A percentile compares a stretch with the other conserved stretches of the same genome.
These are phyloP conservation scores for Reticulascus tulasneorum DNA, from an alignment of 2,329 filamentous ascomycete genomes.

Conservation along the genomic window DNA sequence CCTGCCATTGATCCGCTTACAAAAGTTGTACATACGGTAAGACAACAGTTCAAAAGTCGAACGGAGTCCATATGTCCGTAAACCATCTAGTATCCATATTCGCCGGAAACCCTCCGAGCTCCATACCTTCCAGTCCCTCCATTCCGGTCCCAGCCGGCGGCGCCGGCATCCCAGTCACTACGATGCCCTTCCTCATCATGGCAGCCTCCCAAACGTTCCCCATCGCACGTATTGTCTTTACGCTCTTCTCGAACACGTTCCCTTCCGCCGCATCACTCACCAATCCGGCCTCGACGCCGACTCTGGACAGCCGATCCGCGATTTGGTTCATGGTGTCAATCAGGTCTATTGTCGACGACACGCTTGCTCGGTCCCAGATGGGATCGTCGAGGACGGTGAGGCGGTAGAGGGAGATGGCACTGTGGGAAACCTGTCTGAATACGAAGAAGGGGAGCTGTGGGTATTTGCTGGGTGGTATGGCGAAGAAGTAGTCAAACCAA, in stretches of 20 bases:
- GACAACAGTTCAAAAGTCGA: constrained; percentile 14
- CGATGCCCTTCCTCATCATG: constrained; percentile 13
- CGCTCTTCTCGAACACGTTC: constrained; percentile 26
- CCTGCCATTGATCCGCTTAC: too few relatives aligned
- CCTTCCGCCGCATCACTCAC: constrained; percentile 20
- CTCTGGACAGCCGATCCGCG: constrained; percentile 7
- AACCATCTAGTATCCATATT: constrained; percentile 13
- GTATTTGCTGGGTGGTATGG: constrained; percentile 21
- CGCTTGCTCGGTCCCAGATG: constrained; percentile 31
- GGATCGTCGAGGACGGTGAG: constrained; percentile 31
- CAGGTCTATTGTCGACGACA: constrained; percentile 27
- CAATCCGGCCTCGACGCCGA: constrained; percentile 2
- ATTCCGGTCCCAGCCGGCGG: background rate
- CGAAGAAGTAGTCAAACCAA: constrained; percentile 27
- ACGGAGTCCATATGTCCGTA: constrained; percentile 9
- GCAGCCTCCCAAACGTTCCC: constrained; percentile 31
- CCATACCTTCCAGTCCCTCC: constrained; percentile 5
- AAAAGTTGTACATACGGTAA: too few relatives aligned
- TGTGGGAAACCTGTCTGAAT: constrained; percentile 29
- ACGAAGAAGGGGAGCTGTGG: constrained; percentile 28
- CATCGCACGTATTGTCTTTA: constrained; percentile 31
- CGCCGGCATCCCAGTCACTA: background rate
- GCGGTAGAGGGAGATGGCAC: constrained; percentile 26
- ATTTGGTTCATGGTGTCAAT: constrained; percentile 23
- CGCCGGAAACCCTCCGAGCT: constrained; percentile 7